Conservation (phyloP, 73 alveolate genomes). For the Uronychia setigera region DNA sequence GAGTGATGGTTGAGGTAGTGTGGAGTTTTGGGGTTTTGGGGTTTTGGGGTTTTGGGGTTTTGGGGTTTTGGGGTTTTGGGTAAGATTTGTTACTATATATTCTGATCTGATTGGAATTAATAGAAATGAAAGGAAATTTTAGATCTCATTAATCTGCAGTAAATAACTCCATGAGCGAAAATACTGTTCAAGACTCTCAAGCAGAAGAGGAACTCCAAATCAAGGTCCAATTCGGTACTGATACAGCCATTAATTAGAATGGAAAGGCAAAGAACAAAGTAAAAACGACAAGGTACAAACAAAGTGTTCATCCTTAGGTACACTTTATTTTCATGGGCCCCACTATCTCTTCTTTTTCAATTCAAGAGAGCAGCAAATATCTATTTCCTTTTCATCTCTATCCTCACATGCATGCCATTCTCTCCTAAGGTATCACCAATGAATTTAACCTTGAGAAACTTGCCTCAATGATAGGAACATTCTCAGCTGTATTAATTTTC, state of each 20-base stretch:
- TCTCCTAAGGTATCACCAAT: conserved; percentile 55
- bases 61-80: too few species aligned
- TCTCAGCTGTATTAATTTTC: conserved; percentile 58
- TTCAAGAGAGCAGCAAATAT: conserved; percentile 92
- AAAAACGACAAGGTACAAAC: conserved; percentile 48
- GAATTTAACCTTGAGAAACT: conserved; percentile 4
- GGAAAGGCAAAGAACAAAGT: conserved; percentile 24
- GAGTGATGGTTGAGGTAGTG: too few species aligned
- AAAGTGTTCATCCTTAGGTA: conserved; percentile 25
- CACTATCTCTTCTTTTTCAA: conserved; percentile 82
- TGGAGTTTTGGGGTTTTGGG: too few species aligned
- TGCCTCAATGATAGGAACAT: conserved; percentile 70
- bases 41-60: too few species aligned
- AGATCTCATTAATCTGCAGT: neutral
- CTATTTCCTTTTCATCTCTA: conserved; percentile 88
- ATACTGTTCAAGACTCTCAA: neutral
- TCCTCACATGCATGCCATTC: conserved; percentile 78
- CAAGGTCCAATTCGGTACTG: neutral
- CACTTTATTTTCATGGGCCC: conserved; percentile 73
- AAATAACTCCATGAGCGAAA: neutral
- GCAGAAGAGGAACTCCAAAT: neutral
- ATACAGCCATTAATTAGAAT: neutral
- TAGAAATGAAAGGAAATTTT: neutral
- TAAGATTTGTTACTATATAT: too few species aligned
- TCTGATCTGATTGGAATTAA: too few species aligned